Base-by-base conservation (phyloP, 208 protist genomes). In the Acanthamoeba comandoni region DNA sequence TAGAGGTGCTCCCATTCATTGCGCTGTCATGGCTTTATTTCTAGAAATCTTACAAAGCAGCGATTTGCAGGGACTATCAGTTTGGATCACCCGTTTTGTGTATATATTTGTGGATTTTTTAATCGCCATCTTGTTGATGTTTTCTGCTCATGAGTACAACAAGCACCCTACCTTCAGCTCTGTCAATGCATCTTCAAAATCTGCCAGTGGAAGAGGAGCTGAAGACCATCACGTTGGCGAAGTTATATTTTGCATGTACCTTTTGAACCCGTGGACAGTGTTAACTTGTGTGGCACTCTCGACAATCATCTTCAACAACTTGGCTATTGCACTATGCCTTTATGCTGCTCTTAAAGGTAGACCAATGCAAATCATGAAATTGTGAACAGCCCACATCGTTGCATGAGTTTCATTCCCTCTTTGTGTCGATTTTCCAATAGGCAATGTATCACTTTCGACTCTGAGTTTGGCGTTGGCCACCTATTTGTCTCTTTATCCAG, bases 221-320 rank as follows among this genome's bases (percentile, higher is more conserved):
- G 58, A 12, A 71, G 24, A 3, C 35, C 24, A 65, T n/a, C 31
- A 11, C 51, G n/a, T 39, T 31, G 82, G 64, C 17, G 57, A 75
- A 26, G 62, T 90, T 43, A 65, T 75, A 35, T 75, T 90, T 35
- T 90, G 82, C 64, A 60, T 86, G 9, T 90, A 90, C 15, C 82
- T 90, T 35, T 22, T 53, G 17, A 90, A 90, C 43, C 82, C 82
- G 64, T 90, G 82, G 82, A 90, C 82, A 65, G 75, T 90, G 9
- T 51, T 75, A 19, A 75, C 82, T 22, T 90, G 82, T 19, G 82
- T 90, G n/a, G 57, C 82, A 19, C 62, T 51, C 29, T 90, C 82
- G n/a, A 70, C 64, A 43, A 70, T 90, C 57, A 51, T 90, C 22
- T 90, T 90, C 60, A 90, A 90, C 82, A 90, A 90, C 29, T 65